Evolutionary conservation across 108 stramenopile species (phyloP), one percentile per base, ranked within the genome.

Genomic region (Nitzschia putrida): DNA sequence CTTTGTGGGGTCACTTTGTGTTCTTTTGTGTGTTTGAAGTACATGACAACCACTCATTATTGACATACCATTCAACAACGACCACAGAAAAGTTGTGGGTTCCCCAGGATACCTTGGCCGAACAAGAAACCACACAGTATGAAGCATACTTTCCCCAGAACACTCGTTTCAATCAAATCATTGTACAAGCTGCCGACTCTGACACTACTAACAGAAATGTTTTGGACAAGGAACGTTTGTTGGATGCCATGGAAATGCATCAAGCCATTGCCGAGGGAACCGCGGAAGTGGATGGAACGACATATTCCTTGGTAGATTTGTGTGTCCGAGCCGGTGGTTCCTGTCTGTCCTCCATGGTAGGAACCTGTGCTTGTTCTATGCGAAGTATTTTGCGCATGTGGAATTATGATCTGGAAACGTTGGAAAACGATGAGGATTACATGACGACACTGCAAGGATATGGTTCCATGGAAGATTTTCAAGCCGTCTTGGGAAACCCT

Each of bases 81-180:
- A n/a, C n/a, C 6, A 3, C 18, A 49, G 47, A 87, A 53, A 61
- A 90, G 43, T 57, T 90, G 26, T 90, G 89, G 89, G 75, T 87
- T 7, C 89, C 89, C 3, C 89, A 90, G 50, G 69, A 72, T 47
- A 90, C 89, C 0, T 12, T 23, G 4, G 89, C 86, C 0, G 80
- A 83, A 52, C 71, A 43, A 16, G 85, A 88, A 67, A 66, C 72
- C 13, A 56, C 52, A 20, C 51, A 22, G 44, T 88, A 78, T 41
- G 25, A 76, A 26, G 7, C 14, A 6, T 85, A 77, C 61, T 88
- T 80, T 64, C 58, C 76, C 13, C 24, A 68, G 37, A 72, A 57
- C 22, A 39, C 75, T 22, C 69, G 84, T 3, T 80, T 85, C 69
- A 76, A 85, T 50, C 71, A 53, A 21, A 58, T 82, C 11, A 78